Base-by-base conservation (phyloP, 345 rosid species). In the Salix udensis region DNA sequence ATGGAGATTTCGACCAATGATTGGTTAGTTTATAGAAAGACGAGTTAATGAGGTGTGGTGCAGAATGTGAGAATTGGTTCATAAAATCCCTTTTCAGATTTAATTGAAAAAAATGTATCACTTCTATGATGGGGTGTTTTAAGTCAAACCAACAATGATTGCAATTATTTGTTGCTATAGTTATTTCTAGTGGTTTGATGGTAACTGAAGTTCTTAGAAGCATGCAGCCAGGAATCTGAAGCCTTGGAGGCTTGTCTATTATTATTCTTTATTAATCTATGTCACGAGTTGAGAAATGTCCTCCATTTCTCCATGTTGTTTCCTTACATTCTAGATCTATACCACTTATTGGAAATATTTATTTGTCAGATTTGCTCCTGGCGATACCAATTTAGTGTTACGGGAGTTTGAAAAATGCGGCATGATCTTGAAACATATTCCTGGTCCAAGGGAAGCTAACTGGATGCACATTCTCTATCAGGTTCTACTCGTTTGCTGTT, bases 331-430 rank as follows among this genome's bases (percentile, higher is more conserved):
- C 30, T 46, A 31, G 72, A 48, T 76, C 23, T 76, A 42, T 53
- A 52, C 36, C 15, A 6, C 76, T 79, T 48, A 65, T 77, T 6
- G 61, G 69, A 36, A 40, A 48, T n/a, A 18, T 70, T 72, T 74
- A 67, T 78, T 72, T 28, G 85, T 36, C 89, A 96, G 99, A 76
- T 96, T 96, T 85, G 74, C 95, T 76, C 93, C 92, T 19, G 86
- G 88, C 61, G 99, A 96, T 82, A 96, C 97, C 82, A 96, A 96
- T 87, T 84, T 89, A 73, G 95, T 96, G 72, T 83, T 93, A 74
- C 82, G 99, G 67, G 99, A 93, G 85, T 93, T 96, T 84, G 98
- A 96, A 76, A 96, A 96, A 81, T 91, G 92, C 55, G 97, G 97
- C 61, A 86, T 91, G 83, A 88, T 93, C 79, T 80, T 96, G 87